Evolutionary conservation across 306 rosid genomes (phyloP), one percentile per base, ranked within the genome.

Genomic region (Glycine tomentella): DNA sequence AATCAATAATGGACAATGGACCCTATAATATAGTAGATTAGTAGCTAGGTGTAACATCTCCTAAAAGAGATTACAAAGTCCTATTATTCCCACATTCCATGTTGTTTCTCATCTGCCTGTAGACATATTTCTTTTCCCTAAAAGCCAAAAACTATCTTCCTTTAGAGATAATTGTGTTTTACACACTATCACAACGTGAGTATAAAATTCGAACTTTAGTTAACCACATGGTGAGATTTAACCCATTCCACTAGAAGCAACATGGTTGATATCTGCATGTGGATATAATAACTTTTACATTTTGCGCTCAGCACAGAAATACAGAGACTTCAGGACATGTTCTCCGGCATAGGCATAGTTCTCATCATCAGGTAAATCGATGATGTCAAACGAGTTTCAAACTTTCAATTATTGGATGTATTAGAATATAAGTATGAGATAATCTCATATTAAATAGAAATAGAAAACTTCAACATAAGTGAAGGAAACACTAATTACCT

Each of bases 51-150:
- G 50, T 13, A 40, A 74, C 69, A 44, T 58, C 56, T 40, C 9
- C 38, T 55, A 6, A 2, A 57, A 57, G 1, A 40, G 68, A 56
- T 42, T 15, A 67, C 36, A 42, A 8, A 42, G 7, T 42, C 8
- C 13, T 15, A 20, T 20, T 20, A 15, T 42, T 8, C 34, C 14
- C 53, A 5, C 85, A 67, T 88, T 86, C 68, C 80, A 69, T 17
- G 76, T 38, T 45, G 77, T 51, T 72, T 83, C 65, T 81, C 81
- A 20, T 78, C 89, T 65, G 82, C n/a, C 4, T 34, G 10, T 34
- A 2, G 10, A 33, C 34, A 63, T 20, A 20, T 20, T 61, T 25
- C 4, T 25, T 31, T 3, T 38, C 2, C 20, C 20, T 8, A 20
- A 20, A 20, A 20, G 20, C 31, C 62, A 0, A 16, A 58, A 58